Percentiles rank a stretch among this genome's conserved stretches.
Evolutionary conservation across 345 rosid species (phyloP).

Genomic region (Abelmoschus esculentus): DNA sequence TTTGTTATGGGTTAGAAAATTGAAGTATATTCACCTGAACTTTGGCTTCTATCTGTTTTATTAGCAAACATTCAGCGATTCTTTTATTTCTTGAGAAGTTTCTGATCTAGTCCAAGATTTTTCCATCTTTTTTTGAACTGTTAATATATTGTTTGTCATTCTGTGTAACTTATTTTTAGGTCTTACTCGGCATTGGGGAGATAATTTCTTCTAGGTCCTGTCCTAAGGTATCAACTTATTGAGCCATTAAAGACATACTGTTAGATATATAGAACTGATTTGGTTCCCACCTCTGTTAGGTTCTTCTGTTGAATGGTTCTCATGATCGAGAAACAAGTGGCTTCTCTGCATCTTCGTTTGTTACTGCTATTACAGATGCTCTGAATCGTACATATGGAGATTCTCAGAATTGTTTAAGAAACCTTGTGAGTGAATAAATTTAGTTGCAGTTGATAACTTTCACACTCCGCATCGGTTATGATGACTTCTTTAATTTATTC

Average conservation of each 20-base stretch:
- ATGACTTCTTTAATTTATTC: not conserved
- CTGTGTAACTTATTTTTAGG: conserved; percentile 15
- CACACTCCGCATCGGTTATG: not conserved
- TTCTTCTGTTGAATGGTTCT: conserved; percentile 67
- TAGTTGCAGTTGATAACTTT: not conserved
- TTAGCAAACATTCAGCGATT: not conserved
- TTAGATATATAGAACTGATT: not conserved
- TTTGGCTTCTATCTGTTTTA: not conserved
- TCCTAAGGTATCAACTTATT: conserved; percentile 44
- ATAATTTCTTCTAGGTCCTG: conserved; percentile 66
- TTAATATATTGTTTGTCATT: not conserved
- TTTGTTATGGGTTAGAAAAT: not conserved
- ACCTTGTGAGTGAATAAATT: conserved; percentile 6
- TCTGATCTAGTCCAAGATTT: not conserved
- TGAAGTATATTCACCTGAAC: not conserved
- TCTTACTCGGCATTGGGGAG: conserved; percentile 86
- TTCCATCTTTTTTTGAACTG: not conserved
- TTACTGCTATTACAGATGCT: conserved; percentile 43
- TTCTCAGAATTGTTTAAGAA: conserved; percentile 43
- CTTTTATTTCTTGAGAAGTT: not conserved
- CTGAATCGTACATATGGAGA: conserved; percentile 8
- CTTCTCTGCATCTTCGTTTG: conserved; percentile 75
- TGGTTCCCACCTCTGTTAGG: not conserved
- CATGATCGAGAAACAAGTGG: conserved; percentile 79
- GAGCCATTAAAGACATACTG: not conserved